Evolutionary conservation across 2,329 filamentous ascomycete species (phyloP).

Genomic region (Gnomoniopsis smithogilvyi): DNA sequence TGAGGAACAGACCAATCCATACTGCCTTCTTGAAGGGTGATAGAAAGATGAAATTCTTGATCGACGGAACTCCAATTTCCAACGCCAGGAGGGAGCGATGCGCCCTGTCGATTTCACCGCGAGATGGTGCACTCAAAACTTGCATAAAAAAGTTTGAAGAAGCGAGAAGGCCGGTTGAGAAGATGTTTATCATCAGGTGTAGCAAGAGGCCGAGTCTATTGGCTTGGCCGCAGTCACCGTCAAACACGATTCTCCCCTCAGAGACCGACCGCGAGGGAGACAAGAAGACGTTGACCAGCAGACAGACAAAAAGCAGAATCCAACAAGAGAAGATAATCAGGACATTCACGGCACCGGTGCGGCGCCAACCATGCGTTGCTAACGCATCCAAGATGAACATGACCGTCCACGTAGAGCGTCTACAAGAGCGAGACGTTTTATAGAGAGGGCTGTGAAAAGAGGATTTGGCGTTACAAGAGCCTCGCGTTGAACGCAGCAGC

Average conservation of each 20-base stretch:
- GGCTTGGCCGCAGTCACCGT: not conserved
- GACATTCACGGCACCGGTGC: not conserved
- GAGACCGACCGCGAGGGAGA: not conserved
- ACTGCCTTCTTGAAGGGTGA: slow-evolving; percentile 16
- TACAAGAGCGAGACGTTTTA: not conserved
- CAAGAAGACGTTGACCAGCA: not conserved
- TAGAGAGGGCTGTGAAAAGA: too few relatives aligned
- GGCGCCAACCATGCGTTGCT: not conserved
- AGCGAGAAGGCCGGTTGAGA: slow-evolving; percentile 26
- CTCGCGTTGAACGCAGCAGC: too few relatives aligned
- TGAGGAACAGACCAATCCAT: slow-evolving; percentile 23
- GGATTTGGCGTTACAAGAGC: too few relatives aligned
- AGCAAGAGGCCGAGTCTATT: not conserved
- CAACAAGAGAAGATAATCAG: not conserved
- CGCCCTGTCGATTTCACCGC: slow-evolving; percentile 46
- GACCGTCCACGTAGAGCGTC: not conserved
- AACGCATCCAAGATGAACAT: not conserved
- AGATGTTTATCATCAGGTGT: not conserved
- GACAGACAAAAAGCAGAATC: not conserved
- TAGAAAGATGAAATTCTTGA: slow-evolving; percentile 32
- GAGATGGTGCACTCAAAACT: slow-evolving; percentile 44
- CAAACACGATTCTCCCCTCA: not conserved
- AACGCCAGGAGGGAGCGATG: slow-evolving; percentile 39
- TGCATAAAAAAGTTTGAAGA: slow-evolving; percentile 53
- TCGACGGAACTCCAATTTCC: slow-evolving; percentile 40